These are phyloP conservation scores for Fusarium burgessii DNA, from an alignment of 2,329 filamentous ascomycete genomes.

Conservation along the genomic window DNA sequence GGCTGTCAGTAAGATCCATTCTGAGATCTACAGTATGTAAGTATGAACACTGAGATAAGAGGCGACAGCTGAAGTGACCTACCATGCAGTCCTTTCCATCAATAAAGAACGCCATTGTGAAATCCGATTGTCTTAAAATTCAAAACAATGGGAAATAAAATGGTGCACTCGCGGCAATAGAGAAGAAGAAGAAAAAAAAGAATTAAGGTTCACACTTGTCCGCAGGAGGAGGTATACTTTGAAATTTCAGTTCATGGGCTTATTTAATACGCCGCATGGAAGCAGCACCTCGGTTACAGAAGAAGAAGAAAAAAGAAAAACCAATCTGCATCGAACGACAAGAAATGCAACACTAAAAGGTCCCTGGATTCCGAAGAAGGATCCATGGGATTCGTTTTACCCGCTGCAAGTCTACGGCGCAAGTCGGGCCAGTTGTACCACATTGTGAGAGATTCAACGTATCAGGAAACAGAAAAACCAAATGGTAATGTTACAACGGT, in stretches of 20 bases:
- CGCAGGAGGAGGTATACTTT: constrained; percentile 12
- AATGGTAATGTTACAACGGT: background rate
- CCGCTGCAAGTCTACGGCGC: constrained; percentile 31
- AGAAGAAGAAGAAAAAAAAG: background rate
- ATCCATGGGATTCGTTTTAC: constrained; percentile 23
- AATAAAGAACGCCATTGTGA: constrained; percentile 37
- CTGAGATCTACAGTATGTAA: constrained; percentile 45
- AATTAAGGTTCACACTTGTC: background rate
- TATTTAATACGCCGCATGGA: background rate
- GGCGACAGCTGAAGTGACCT: background rate
- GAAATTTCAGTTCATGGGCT: background rate
- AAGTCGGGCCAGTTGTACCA: background rate
- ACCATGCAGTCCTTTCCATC: constrained; percentile 44
- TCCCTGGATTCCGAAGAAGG: background rate
- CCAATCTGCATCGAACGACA: background rate
- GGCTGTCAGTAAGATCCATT: constrained; percentile 49
- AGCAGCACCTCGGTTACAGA: constrained; percentile 18
- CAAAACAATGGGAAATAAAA: background rate
- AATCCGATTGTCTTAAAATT: background rate
- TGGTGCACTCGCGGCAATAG: background rate
- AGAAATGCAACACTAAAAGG: background rate
- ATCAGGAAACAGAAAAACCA: background rate
- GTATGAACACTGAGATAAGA: fast-evolving
- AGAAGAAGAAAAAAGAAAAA: background rate
- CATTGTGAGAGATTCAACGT: background rate